Evolutionary conservation across 2,329 filamentous ascomycete genomes (phyloP).

Genomic region (Calonectria hawksworthii): DNA sequence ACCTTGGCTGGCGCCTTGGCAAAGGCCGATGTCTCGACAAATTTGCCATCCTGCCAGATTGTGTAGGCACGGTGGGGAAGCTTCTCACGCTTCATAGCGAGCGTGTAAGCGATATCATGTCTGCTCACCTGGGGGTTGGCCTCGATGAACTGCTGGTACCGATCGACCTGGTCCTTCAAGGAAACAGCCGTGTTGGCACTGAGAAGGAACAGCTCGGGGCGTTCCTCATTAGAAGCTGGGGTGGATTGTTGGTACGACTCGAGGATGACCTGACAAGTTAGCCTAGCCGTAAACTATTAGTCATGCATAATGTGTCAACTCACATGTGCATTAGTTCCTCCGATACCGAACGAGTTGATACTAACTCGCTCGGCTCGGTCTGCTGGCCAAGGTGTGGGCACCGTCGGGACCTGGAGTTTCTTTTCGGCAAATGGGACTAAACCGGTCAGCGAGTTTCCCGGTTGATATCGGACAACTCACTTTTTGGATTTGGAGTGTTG

Average conservation of each 20-base stretch:
- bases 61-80: conserved; percentile 9
- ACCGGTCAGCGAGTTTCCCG: neutral
- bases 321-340: conserved; percentile 46
- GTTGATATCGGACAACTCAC: conserved; percentile 47
- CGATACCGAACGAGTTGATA: conserved; percentile 49
- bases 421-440: conserved; percentile 47
- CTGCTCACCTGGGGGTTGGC: neutral
- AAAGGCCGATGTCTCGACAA: neutral
- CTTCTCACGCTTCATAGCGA: conserved; percentile 10
- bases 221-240: neutral
- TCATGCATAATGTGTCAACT: conserved; percentile 42
- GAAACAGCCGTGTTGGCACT: conserved; percentile 15
- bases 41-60: neutral
- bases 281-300: neutral
- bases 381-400: conserved; percentile 28
- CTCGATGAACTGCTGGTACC: conserved; percentile 1
- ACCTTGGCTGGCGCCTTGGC: neutral
- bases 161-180: conserved; percentile 4
- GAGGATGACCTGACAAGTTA: conserved; percentile 25
- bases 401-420: conserved; percentile 40
- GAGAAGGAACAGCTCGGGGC: conserved; percentile 9
- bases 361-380: conserved; percentile 29
- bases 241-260: conserved; percentile 1
- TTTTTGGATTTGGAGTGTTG: conserved; percentile 38
- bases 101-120: conserved; percentile 20